Base-by-base conservation (phyloP, 208 protist genomes). In the Crithidia acanthocephali region DNA sequence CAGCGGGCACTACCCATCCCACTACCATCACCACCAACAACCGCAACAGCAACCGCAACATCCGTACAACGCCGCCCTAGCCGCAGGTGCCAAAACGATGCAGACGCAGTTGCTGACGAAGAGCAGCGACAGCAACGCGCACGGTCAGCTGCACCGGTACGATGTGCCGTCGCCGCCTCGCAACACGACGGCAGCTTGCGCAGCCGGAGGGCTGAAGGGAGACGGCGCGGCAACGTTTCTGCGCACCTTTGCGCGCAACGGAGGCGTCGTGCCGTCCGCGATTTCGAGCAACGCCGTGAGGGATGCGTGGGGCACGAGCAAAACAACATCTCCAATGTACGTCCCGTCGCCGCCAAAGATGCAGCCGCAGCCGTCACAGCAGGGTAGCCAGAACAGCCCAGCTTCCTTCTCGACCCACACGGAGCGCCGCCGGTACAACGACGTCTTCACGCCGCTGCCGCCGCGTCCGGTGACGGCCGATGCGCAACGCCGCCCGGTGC, bases 11-110 rank as follows among this genome's bases (percentile, higher is more conserved):
- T 44, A 47, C 11, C 8, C 35, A 5, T 5, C 35, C 5, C 35
- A 13, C 35, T 40, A 40, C 35, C 35, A 40, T n/a, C 37, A 42
- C 37, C 37, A 42, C 6, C 13, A 9, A 15, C 44, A n/a, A 48
- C 44, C 44, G 18, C 44, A 13, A n/a, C 44, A 48, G 2, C 62
- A 68, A 9, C 16, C 6, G 4, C 44, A 48, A 3, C 62, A 68
- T 16, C 62, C 62, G n/a, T 68, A 68, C 62, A 68, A 68, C 50
- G 33, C 62, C 23, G 35, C 48, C 10, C 15, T 45, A 22, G 16
- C 62, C 9, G 48, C 35, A 2, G 62, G 30, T 25, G 1, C 50
- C 23, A 47, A 20, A 6, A 16, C 9, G 18, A 6, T 4, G 6
- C 23, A 48, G 18, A 22, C 9, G 44, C 23, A 5, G 5, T 35